Percentiles rank a stretch among this genome's conserved stretches.
phyloP scores from a whole-genome alignment of 1,139 yeast species.

The Candida albicans region DNA sequence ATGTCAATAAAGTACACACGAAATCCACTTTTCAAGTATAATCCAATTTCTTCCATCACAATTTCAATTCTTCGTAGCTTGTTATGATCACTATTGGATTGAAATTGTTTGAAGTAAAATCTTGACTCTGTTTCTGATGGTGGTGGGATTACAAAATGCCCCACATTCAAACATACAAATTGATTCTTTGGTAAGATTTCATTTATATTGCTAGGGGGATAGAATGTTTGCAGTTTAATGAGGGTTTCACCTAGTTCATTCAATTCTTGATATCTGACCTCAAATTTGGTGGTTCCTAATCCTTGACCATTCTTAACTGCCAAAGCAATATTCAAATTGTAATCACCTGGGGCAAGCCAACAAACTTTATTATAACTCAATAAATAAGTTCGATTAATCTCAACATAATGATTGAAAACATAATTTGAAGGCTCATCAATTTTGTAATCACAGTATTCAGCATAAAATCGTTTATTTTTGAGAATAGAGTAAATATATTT shows the following conservation, averaged over 20 bases:
- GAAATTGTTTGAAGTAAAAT: neutral
- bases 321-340: slow-evolving; percentile 53
- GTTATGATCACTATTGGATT: slow-evolving; percentile 16
- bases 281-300: slow-evolving; percentile 59
- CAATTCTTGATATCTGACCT: slow-evolving; percentile 32
- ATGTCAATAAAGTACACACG: slow-evolving; percentile 60
- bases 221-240: slow-evolving; percentile 33
- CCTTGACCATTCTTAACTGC: slow-evolving; percentile 56
- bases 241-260: slow-evolving; percentile 21
- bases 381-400: slow-evolving; percentile 49
- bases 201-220: slow-evolving; percentile 58
- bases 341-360: slow-evolving; percentile 52
- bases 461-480: slow-evolving; percentile 52
- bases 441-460: slow-evolving; percentile 51
- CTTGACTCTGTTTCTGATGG: neutral
- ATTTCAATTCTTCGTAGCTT: slow-evolving; percentile 43
- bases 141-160: slow-evolving; percentile 39
- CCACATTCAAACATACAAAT: slow-evolving; percentile 53
- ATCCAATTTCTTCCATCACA: slow-evolving; percentile 60
- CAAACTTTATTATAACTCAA: slow-evolving; percentile 48
- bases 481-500: slow-evolving; percentile 50
- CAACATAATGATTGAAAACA: slow-evolving; percentile 45
- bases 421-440: slow-evolving; percentile 53
- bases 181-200: slow-evolving; percentile 57
- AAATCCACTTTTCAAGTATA: slow-evolving; percentile 55